phyloP scores from a whole-genome alignment of 805 yeast species.

The Kluyveromyces dobzhanskii region DNA sequence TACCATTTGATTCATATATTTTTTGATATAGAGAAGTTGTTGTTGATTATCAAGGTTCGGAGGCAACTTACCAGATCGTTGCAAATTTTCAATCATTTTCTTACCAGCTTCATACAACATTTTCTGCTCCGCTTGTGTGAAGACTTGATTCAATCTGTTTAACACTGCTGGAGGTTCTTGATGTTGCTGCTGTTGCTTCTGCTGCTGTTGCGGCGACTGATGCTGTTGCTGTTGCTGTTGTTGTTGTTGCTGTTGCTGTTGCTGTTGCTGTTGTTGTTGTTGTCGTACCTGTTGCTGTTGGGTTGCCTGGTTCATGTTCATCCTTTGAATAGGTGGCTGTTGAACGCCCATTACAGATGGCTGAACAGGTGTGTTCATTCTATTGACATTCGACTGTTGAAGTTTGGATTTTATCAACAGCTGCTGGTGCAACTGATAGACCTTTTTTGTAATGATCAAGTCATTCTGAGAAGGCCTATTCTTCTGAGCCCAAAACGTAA shows the following conservation, averaged over 20 bases:
- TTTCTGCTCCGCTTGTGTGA: slow-evolving; percentile 30
- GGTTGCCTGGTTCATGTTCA: slow-evolving; percentile 21
- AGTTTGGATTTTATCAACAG: slow-evolving; percentile 41
- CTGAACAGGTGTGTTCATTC: slow-evolving; percentile 2
- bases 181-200: slow-evolving; percentile 18
- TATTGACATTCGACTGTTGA: slow-evolving; percentile 36
- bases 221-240: slow-evolving; percentile 31
- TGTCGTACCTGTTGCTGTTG: slow-evolving; percentile 28
- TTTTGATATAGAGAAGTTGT: slow-evolving; percentile 26
- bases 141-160: slow-evolving; percentile 28
- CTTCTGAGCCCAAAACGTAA: slow-evolving; percentile 53
- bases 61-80: slow-evolving; percentile 22
- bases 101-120: slow-evolving; percentile 29
- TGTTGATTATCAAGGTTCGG: slow-evolving; percentile 12
- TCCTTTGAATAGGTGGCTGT: slow-evolving; percentile 9
- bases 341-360: not conserved
- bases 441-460: slow-evolving; percentile 52
- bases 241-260: slow-evolving; percentile 27
- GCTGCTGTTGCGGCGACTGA: slow-evolving; percentile 25
- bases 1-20: slow-evolving; percentile 30
- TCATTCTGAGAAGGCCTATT: slow-evolving; percentile 51
- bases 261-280: slow-evolving; percentile 20
- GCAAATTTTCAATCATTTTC: slow-evolving; percentile 30
- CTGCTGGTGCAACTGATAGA: slow-evolving; percentile 60
- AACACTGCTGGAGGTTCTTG: slow-evolving; percentile 28